These are phyloP conservation scores for Neopestalotiopsis rosae DNA, from an alignment of 2,329 filamentous ascomycete genomes.

Conservation along the genomic window DNA sequence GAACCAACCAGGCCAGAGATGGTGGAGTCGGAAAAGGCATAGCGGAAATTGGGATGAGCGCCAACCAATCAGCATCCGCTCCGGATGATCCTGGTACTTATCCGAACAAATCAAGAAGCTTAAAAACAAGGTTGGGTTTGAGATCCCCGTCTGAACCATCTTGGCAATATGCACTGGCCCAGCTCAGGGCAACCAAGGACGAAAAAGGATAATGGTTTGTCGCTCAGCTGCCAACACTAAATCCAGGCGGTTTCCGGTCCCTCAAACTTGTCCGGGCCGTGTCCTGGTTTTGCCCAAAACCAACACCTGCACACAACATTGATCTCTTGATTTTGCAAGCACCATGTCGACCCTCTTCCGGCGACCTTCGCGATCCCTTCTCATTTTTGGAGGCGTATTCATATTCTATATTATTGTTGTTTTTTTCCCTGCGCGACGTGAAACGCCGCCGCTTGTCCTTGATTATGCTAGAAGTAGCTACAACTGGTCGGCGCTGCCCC, in stretches of 20 bases:
- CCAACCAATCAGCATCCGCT: not conserved
- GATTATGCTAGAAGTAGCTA: constrained; percentile 20
- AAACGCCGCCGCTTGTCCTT: constrained; percentile 13
- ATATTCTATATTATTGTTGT: constrained; percentile 21
- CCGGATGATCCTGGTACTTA: not conserved
- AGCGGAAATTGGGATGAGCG: not conserved
- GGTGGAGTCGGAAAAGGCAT: not conserved
- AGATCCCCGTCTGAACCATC: not conserved
- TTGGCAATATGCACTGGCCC: not conserved
- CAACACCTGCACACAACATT: not conserved
- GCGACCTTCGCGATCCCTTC: constrained; percentile 17
- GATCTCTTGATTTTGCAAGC: not conserved
- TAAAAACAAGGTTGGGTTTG: not conserved
- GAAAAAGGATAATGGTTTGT: not conserved
- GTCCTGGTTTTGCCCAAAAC: not conserved
- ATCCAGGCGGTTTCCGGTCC: not conserved
- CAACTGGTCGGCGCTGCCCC: constrained; percentile 21
- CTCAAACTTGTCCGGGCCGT: no score
- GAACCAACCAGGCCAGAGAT: not conserved
- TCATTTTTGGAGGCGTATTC: constrained; percentile 13
- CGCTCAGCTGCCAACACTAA: not conserved
- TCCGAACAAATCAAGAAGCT: not conserved
- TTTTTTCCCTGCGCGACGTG: constrained; percentile 16
- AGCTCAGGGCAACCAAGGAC: not conserved
- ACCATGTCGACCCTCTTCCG: constrained; percentile 18